Evolutionary conservation across 1,139 yeast genomes (phyloP).

Genomic region (Spathaspora sp.): DNA sequence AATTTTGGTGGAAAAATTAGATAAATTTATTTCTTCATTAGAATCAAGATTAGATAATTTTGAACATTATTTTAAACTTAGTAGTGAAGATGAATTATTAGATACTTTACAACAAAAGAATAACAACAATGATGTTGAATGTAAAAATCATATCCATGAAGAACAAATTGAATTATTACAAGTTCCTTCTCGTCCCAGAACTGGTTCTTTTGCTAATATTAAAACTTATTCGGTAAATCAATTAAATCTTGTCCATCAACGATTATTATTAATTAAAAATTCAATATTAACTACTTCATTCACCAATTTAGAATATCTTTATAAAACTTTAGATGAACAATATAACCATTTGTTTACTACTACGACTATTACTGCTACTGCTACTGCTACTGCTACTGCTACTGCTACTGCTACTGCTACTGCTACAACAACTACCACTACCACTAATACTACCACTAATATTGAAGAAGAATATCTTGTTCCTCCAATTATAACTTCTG

Average conservation of each 20-base stretch:
- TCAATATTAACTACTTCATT: conserved; percentile 43
- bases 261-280: conserved; percentile 41
- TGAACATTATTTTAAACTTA: conserved; percentile 48
- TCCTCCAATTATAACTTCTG: conserved; percentile 12
- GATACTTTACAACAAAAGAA: conserved; percentile 8
- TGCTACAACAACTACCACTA: too few species aligned
- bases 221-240: conserved; percentile 33
- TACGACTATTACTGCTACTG: too few species aligned
- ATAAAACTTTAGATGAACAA: conserved; percentile 54
- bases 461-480: conserved; percentile 29
- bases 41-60: conserved; percentile 52
- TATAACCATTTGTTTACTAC: conserved; percentile 44
- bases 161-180: neutral
- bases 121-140: neutral
- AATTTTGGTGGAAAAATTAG: conserved; percentile 50
- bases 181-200: neutral
- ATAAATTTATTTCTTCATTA: conserved; percentile 51
- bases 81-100: conserved; percentile 17
- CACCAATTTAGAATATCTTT: conserved; percentile 47
- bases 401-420: too few species aligned
- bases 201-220: conserved; percentile 30
- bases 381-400: too few species aligned
- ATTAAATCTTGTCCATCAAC: conserved; percentile 41
- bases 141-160: neutral
- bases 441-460: too few species aligned